Percentiles rank a stretch among this genome's conserved stretches.
Evolutionary conservation across 768 basidiomycete genomes (phyloP).

Genomic region (Tubosaeta sp.): DNA sequence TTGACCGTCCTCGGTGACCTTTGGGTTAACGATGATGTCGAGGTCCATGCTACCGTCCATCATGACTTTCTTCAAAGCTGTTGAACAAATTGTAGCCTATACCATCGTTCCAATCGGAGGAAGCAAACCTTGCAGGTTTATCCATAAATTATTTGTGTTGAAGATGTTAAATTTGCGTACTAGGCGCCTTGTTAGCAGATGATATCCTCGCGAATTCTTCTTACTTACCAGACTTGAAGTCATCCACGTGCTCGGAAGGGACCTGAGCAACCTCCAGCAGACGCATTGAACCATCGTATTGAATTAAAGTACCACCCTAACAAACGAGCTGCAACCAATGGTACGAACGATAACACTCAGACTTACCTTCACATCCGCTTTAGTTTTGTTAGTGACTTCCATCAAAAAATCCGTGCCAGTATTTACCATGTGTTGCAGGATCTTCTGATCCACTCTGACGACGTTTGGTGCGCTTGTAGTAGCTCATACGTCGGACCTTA

Average conservation of each 20-base stretch:
- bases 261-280: slow-evolving; percentile 75
- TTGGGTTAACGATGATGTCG: slow-evolving; percentile 78
- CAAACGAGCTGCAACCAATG: neutral
- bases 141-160: slow-evolving; percentile 83
- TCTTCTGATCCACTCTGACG: slow-evolving; percentile 71
- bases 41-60: slow-evolving; percentile 62
- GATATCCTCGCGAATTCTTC: slow-evolving; percentile 4
- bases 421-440: slow-evolving; percentile 84
- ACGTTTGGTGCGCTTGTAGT: slow-evolving; percentile 1
- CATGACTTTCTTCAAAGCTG: slow-evolving; percentile 74
- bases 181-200: slow-evolving; percentile 17
- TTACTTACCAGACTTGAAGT: slow-evolving; percentile 60
- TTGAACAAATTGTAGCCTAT: neutral
- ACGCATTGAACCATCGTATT: slow-evolving; percentile 73
- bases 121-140: slow-evolving; percentile 65
- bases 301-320: slow-evolving; percentile 82
- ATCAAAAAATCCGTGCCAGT: slow-evolving; percentile 82
- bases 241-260: slow-evolving; percentile 64
- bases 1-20: slow-evolving; percentile 64
- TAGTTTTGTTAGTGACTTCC: slow-evolving; percentile 97
- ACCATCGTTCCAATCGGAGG: neutral
- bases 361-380: slow-evolving; percentile 64
- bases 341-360: neutral
- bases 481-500: slow-evolving; percentile 10
- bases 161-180: slow-evolving; percentile 93